Evolutionary conservation across 1,284 basidiomycete genomes (phyloP), one percentile per base, ranked within the genome.

Genomic region (Trametes versicolor): DNA sequence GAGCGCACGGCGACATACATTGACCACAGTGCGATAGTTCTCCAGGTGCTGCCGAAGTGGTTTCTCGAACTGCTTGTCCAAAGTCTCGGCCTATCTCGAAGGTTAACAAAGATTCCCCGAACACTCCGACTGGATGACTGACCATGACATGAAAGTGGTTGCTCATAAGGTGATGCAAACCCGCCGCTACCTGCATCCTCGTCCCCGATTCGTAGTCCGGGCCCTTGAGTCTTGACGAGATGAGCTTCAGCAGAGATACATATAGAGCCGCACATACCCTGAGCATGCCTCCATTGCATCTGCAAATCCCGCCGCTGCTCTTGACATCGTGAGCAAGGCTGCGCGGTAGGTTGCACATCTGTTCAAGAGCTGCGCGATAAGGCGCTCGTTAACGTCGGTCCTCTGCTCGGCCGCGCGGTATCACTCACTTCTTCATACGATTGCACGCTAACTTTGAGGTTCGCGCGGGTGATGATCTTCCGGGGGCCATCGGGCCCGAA

Each of bases 141-240:
- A 93, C 95, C 73, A 98, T 81, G 60, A 98, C 87, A 76, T 96
- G 94, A 85, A 94, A 95, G 73, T 97, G 95, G 77, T 97, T 97
- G 60, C 92, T 91, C 73, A 97, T 92, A 69, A 98, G 86, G 77
- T 96, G 94, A 77, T 98, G 95, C 57, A 98, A 81, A 2, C 96
- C 96, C 19, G 92, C 90, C n/a, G 93, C 89, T 37, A 93, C 94
- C 74, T 96, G 89, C 53, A 94, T 78, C 67, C 92, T 81, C 66
- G 91, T 85, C 69, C 94, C 85, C 52, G 93, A 79, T 78, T 96
- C 87, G 78, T 96, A 89, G 70, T 90, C 81, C 54, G 94, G 85
- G 65, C 95, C 88, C 80, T 96, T 94, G 72, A 94, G 79, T 64
- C 91, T 93, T 68, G 43, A 23, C 37, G 61, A 43, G 41, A 55